Conservation (phyloP, 176 grass and related monocot species). For the Puccinellia tenuiflora region DNA sequence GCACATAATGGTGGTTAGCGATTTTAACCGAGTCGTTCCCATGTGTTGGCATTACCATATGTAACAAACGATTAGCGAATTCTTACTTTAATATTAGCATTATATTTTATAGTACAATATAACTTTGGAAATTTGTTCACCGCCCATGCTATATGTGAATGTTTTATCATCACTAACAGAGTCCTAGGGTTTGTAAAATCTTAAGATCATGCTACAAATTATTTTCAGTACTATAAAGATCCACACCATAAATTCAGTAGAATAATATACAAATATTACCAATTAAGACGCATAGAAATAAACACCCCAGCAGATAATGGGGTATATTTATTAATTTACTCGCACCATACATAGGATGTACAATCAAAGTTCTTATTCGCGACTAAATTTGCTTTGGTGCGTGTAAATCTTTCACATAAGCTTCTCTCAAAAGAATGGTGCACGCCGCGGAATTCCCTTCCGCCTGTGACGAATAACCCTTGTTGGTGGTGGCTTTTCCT, state of each 20-base stretch:
- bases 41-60: no score
- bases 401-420: background rate
- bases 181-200: background rate
- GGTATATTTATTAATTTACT: background rate
- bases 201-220: background rate
- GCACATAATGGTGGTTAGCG: no score
- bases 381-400: background rate
- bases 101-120: background rate
- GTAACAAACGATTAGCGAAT: no score
- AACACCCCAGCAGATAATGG: background rate
- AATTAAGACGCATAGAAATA: background rate
- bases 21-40: no score
- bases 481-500: background rate
- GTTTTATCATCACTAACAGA: background rate
- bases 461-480: conserved; percentile 9
- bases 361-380: background rate
- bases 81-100: no score
- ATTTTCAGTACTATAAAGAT: background rate
- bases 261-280: background rate
- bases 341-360: background rate
- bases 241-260: background rate
- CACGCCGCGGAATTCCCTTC: conserved; percentile 56
- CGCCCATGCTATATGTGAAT: background rate
- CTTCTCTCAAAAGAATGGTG: conserved; percentile 36
- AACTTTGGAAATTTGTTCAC: background rate